A percentile compares a stretch with the other conserved stretches of the same genome.
phyloP scores from a whole-genome alignment of 495 filamentous ascomycete genomes.

The Hyaloscypha finlandica region DNA sequence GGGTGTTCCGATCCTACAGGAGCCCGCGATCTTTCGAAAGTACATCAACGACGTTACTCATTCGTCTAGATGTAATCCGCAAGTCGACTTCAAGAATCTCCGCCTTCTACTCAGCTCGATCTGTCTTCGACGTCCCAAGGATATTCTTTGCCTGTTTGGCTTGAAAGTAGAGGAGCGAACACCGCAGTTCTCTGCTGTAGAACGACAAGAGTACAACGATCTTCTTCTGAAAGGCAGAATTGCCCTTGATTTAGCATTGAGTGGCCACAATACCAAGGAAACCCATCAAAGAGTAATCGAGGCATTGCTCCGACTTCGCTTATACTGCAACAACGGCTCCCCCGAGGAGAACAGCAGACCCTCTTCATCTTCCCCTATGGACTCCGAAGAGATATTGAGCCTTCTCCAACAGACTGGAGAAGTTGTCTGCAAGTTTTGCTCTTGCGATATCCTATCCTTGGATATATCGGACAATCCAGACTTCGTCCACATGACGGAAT shows the following conservation, averaged over 20 bases:
- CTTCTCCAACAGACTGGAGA: conserved; percentile 12
- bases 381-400: conserved; percentile 11
- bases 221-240: not conserved
- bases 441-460: conserved; percentile 2
- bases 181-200: no score
- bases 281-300: no score
- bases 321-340: no score
- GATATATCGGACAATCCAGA: not conserved
- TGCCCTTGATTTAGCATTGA: no score
- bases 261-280: no score
- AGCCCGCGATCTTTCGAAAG: conserved; percentile 28
- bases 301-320: no score
- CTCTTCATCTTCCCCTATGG: not conserved
- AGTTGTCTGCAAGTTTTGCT: conserved; percentile 10
- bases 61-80: conserved; percentile 11
- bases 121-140: conserved; percentile 39
- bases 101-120: conserved; percentile 39
- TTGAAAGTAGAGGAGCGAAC: not conserved
- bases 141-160: conserved; percentile 35
- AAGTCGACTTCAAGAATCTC: conserved; percentile 33
- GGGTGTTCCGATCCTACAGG: conserved; percentile 38
- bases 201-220: not conserved
- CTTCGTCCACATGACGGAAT: conserved; percentile 21
- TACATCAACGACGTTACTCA: not conserved
- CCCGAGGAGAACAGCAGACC: no score